Base-by-base conservation (phyloP, 495 filamentous ascomycete species). In the Xylaria cubensis region DNA sequence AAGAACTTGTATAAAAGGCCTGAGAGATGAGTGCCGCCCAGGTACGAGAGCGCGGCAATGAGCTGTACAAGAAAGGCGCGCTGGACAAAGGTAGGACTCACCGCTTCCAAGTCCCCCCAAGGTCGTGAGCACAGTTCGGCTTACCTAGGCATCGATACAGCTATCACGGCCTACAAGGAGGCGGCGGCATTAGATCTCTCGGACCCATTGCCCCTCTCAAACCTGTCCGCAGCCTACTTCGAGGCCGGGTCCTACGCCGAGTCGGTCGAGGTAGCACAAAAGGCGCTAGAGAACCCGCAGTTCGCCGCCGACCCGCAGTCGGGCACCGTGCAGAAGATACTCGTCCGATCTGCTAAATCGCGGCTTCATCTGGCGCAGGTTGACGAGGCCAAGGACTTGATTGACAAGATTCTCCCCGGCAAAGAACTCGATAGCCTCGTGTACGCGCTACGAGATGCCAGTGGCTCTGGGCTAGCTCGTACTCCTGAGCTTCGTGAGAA, bases 171-270 rank as follows among this genome's bases (percentile, higher is more conserved):
- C 21, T 82, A 82, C 62, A 51, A 76, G 36, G 59, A 72, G 61
- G 80, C 78, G 48, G 72, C 69, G 17, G 34, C 29, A 24, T 64
- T 80, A 13, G 77, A 72, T 24, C 79, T 77, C 19, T 62, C 64
- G 17, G 73, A 78, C 10, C 75, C 76, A 0, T 66, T 67, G 17
- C 79, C 79, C 6, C 55, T 82, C 10, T 82, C 81, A 3, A 81
- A 82, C 48, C 72, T 83, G 29, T 81, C 80, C 2, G 75, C 73
- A 64, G 75, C 74, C 53, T 71, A 75, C 50, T 81, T 82, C 41
- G 82, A 83, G 66, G 68, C 67, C 41, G 81, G 81, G 7, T 76
- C 77, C 64, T 82, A 82, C 50, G 29, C 56, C 7, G 73, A 69
- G 42, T 74, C 78, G 42, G 58, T 76, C 34, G 36, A 65, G 13